Evolutionary conservation across 1,284 basidiomycete genomes (phyloP).

Genomic region (Malassezia pachydermatis): DNA sequence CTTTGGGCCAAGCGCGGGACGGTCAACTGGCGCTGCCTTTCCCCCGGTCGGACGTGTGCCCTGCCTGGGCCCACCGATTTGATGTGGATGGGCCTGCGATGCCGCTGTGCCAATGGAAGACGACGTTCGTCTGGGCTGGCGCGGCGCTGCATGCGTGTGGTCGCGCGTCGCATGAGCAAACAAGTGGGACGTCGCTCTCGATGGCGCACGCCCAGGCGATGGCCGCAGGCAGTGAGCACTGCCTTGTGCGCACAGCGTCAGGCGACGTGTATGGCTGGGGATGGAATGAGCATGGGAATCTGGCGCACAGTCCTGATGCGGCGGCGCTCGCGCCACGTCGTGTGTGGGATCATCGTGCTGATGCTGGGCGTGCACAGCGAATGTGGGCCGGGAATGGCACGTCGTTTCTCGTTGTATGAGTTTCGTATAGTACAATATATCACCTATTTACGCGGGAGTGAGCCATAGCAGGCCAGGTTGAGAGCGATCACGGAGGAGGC

Average conservation of each 20-base stretch:
- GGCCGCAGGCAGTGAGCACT: conserved; percentile 10
- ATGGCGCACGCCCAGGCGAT: neutral
- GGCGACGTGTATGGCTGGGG: conserved; percentile 11
- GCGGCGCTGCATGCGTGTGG: neutral
- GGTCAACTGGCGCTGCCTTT: neutral
- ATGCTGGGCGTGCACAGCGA: no score
- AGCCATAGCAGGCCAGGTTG: conserved; percentile 39
- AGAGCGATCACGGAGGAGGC: conserved; percentile 30
- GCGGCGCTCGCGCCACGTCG: neutral
- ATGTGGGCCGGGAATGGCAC: neutral
- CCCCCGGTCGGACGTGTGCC: neutral
- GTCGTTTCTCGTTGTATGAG: conserved; percentile 1
- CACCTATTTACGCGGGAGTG: conserved; percentile 15
- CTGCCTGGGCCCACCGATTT: neutral
- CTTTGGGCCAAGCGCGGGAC: conserved; percentile 1
- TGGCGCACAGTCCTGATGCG: neutral
- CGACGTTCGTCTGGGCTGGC: neutral
- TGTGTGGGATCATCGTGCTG: neutral
- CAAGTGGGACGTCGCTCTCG: neutral
- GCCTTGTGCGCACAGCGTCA: neutral
- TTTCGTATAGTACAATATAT: conserved; percentile 7
- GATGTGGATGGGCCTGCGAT: neutral
- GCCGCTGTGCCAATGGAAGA: conserved; percentile 13
- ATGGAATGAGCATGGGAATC: conserved; percentile 18
- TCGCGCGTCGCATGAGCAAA: conserved; percentile 2